Percentiles rank a stretch among this genome's conserved stretches.
phyloP scores from a whole-genome alignment of 192 early-diverging fungal genomes.

The Coemansia sp. region DNA sequence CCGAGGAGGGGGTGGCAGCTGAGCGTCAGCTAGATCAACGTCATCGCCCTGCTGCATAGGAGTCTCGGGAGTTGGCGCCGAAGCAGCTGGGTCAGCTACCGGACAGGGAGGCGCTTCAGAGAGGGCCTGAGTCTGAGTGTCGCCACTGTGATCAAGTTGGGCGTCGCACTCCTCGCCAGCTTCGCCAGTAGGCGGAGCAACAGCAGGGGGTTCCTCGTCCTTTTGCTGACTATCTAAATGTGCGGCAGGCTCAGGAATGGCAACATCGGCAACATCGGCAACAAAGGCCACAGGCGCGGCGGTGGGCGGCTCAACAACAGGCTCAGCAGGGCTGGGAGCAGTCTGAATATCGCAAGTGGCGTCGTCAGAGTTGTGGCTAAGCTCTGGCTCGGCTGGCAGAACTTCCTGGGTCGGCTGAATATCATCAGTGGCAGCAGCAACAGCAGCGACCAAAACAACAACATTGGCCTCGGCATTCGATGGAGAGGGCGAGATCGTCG shows the following conservation, averaged over 20 bases:
- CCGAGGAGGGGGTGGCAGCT: not conserved
- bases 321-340: not conserved
- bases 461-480: not conserved
- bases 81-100: not conserved
- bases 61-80: not conserved
- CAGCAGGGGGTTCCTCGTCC: not conserved
- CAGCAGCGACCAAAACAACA: not conserved
- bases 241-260: not conserved
- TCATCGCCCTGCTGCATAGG: not conserved
- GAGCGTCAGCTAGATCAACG: not conserved
- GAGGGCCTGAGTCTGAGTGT: not conserved
- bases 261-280: not conserved
- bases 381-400: not conserved
- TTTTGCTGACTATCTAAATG: not conserved
- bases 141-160: not conserved
- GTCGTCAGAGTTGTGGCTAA: conserved; percentile 1
- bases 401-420: not conserved
- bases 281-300: not conserved
- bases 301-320: not conserved
- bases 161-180: not conserved
- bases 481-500: not conserved
- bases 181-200: not conserved
- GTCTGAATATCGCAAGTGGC: not conserved
- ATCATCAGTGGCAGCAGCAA: not conserved
- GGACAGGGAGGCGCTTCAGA: not conserved